Evolutionary conservation across 2,329 filamentous ascomycete species (phyloP).

Genomic region (Aspergillus ibericus): DNA sequence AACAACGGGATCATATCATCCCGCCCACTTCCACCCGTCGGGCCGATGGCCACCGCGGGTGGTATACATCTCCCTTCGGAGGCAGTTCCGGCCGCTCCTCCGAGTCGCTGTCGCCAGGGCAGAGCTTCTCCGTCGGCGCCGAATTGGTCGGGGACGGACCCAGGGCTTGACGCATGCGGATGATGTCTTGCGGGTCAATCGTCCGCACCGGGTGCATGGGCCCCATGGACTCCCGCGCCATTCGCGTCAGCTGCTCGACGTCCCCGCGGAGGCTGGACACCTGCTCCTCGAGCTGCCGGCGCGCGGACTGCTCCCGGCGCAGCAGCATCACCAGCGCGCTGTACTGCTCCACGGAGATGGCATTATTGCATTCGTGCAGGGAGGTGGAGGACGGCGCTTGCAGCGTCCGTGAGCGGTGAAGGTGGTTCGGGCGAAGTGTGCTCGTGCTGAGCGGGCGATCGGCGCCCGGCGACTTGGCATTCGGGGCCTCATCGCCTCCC

Average conservation of each 20-base stretch:
- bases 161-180: conserved; percentile 28
- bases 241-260: conserved; percentile 36
- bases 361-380: conserved; percentile 30
- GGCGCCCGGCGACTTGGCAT: conserved; percentile 11
- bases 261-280: conserved; percentile 45
- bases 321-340: conserved; percentile 48
- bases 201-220: conserved; percentile 36
- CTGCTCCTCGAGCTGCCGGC: conserved; percentile 47
- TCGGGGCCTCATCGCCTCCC: conserved; percentile 5
- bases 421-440: conserved; percentile 34
- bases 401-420: conserved; percentile 27
- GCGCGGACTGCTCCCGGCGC: conserved; percentile 48
- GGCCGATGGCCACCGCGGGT: conserved; percentile 28
- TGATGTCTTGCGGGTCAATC: conserved; percentile 33
- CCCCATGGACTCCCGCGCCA: conserved; percentile 32
- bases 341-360: conserved; percentile 49
- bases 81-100: conserved; percentile 23
- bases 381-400: conserved; percentile 34
- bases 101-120: conserved; percentile 24
- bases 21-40: conserved; percentile 27
- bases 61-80: conserved; percentile 25
- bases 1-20: conserved; percentile 28
- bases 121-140: conserved; percentile 18
- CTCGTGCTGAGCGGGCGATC: conserved; percentile 31
- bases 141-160: conserved; percentile 21